A percentile compares a stretch with the other conserved stretches of the same genome.
Conservation (phyloP, 306 rosid genomes). For the Ziziphus jujuba region DNA sequence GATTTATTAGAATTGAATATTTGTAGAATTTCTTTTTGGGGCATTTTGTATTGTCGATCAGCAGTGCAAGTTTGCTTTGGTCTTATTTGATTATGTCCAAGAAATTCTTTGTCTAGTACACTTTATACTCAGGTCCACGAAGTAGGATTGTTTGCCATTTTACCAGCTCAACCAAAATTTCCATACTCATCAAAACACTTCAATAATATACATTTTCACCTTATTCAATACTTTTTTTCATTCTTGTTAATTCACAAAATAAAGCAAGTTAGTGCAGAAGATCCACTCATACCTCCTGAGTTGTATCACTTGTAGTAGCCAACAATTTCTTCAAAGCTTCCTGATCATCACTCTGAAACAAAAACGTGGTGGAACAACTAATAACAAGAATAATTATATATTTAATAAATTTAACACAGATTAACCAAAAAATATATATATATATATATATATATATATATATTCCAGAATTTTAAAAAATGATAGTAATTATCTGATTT, state of each 20-base stretch:
- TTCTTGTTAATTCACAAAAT: not conserved
- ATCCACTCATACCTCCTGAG: constrained; percentile 11
- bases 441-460: too few relatives aligned
- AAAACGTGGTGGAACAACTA: not conserved
- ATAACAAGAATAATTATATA: not conserved
- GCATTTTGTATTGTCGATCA: too few relatives aligned
- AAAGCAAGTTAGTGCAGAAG: not conserved
- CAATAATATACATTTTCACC: not conserved
- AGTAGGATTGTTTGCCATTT: too few relatives aligned
- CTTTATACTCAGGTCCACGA: too few relatives aligned
- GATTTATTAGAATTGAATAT: too few relatives aligned
- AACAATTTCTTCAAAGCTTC: constrained; percentile 60
- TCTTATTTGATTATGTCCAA: too few relatives aligned
- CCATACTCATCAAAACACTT: not conserved
- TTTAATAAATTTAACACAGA: not conserved
- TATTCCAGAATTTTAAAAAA: not conserved
- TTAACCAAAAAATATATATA: not conserved
- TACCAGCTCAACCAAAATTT: not conserved
- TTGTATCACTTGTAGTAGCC: constrained; percentile 33
- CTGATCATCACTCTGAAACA: constrained; percentile 59
- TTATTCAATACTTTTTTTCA: not conserved
- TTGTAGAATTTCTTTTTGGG: too few relatives aligned
- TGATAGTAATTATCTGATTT: too few relatives aligned
- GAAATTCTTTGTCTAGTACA: too few relatives aligned
- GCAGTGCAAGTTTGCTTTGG: too few relatives aligned